Conservation (phyloP, 2,329 filamentous ascomycete genomes). For the Curvularia lunata region DNA sequence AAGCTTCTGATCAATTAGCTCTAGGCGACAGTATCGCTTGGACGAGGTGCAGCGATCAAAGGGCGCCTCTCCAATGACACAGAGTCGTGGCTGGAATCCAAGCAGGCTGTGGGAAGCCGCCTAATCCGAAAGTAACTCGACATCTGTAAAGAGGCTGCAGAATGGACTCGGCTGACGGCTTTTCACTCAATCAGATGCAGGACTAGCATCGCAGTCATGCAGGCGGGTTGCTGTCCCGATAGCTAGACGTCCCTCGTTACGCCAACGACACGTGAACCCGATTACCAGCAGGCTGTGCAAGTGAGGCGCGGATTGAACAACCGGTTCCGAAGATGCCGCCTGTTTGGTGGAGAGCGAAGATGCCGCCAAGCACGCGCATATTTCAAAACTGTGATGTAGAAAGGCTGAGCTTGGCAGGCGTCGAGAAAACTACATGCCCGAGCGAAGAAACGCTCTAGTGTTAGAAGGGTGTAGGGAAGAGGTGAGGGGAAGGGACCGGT, state of each 20-base stretch:
- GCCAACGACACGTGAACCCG: neutral
- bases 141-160: constrained; percentile 7
- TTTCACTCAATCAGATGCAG: constrained; percentile 18
- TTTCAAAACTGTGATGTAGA: neutral
- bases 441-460: neutral
- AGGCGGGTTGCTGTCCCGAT: constrained; percentile 17
- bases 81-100: constrained; percentile 25
- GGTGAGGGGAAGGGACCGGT: neutral
- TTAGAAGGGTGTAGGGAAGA: neutral
- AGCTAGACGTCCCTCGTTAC: constrained; percentile 1
- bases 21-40: constrained; percentile 24
- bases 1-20: constrained; percentile 19
- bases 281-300: neutral
- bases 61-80: constrained; percentile 26
- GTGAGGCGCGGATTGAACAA: neutral
- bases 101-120: constrained; percentile 27
- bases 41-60: constrained; percentile 23
- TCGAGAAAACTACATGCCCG: neutral
- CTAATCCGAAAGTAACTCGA: constrained; percentile 14
- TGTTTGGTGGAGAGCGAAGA: neutral
- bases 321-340: neutral
- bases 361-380: neutral
- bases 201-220: constrained; percentile 22
- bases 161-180: constrained; percentile 18
- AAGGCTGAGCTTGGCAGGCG: neutral